These are phyloP conservation scores for Aspergillus leporis DNA, from an alignment of 495 filamentous ascomycete species.

Conservation along the genomic window DNA sequence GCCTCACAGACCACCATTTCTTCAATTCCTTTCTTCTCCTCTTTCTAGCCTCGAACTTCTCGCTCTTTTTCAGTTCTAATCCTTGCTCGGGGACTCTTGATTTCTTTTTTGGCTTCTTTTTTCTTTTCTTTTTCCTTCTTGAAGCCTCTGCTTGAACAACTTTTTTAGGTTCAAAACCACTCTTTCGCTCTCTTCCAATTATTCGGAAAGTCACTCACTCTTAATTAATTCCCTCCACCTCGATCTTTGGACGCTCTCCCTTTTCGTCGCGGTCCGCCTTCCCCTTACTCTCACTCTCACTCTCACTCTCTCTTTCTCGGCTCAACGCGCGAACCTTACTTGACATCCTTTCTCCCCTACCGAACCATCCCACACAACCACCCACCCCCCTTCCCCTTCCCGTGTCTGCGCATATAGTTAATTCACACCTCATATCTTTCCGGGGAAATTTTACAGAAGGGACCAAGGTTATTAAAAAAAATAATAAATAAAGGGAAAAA, in stretches of 20 bases:
- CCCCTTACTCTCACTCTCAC: conserved; percentile 4
- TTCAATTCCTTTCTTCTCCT: not conserved
- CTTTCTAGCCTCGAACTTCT: conserved; percentile 11
- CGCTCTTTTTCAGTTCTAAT: conserved; percentile 25
- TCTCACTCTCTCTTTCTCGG: conserved; percentile 1
- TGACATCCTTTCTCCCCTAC: not conserved
- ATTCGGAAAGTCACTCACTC: conserved; percentile 13
- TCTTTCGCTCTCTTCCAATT: conserved; percentile 3
- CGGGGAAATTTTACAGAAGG: not conserved
- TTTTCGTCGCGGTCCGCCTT: conserved; percentile 10
- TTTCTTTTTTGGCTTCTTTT: conserved; percentile 11
- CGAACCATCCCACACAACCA: conserved; percentile 3
- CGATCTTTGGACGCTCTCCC: conserved; percentile 10
- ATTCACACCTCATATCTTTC: conserved; percentile 7
- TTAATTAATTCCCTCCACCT: conserved; percentile 16
- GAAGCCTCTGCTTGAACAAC: not conserved
- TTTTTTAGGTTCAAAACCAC: not conserved
- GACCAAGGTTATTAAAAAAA: not conserved
- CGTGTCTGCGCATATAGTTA: conserved; percentile 10
- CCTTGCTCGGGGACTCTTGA: conserved; percentile 18
- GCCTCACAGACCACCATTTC: conserved; percentile 6
- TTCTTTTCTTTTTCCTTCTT: conserved; percentile 14
- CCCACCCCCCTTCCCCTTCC: conserved; percentile 6
- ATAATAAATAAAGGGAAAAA: not conserved
- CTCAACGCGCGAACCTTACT: not conserved